phyloP scores from a whole-genome alignment of 371 early-diverging fungal species.

The Mortierella sp. region DNA sequence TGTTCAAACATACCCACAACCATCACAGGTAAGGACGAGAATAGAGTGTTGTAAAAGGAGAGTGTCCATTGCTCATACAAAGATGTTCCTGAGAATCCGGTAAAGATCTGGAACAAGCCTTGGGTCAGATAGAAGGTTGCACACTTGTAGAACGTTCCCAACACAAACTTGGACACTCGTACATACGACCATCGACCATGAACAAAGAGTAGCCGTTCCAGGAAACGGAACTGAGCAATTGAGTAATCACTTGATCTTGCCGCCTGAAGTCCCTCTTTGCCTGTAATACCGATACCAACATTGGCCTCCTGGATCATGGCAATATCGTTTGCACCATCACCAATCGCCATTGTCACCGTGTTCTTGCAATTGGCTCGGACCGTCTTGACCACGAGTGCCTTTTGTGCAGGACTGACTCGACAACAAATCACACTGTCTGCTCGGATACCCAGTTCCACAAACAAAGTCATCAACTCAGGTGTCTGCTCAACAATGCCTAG shows the following conservation, averaged over 20 bases:
- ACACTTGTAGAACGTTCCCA: conserved; percentile 88
- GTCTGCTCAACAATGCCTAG: conserved; percentile 69
- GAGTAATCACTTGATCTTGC: conserved; percentile 85
- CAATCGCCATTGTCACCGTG: conserved; percentile 86
- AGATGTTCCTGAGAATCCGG: conserved; percentile 85
- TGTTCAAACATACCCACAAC: conserved; percentile 88
- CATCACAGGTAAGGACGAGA: conserved; percentile 83
- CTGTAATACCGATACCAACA: conserved; percentile 89
- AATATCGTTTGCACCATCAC: conserved; percentile 98
- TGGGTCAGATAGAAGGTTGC: conserved; percentile 76
- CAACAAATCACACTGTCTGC: conserved; percentile 88
- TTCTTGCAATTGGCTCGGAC: conserved; percentile 67
- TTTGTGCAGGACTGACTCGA: conserved; percentile 94
- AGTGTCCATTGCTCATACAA: conserved; percentile 84
- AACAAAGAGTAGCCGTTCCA: conserved; percentile 77
- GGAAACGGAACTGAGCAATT: conserved; percentile 81
- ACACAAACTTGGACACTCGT: conserved; percentile 75
- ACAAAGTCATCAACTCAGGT: conserved; percentile 57
- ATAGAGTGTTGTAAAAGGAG: conserved; percentile 84
- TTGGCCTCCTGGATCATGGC: conserved; percentile 93
- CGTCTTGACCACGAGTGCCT: conserved; percentile 84
- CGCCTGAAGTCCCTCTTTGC: conserved; percentile 89
- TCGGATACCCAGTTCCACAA: conserved; percentile 75
- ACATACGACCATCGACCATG: conserved; percentile 87
- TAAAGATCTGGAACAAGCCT: conserved; percentile 73